Conservation (phyloP, 177 flowering plant genomes). For the Telopea speciosissima region DNA sequence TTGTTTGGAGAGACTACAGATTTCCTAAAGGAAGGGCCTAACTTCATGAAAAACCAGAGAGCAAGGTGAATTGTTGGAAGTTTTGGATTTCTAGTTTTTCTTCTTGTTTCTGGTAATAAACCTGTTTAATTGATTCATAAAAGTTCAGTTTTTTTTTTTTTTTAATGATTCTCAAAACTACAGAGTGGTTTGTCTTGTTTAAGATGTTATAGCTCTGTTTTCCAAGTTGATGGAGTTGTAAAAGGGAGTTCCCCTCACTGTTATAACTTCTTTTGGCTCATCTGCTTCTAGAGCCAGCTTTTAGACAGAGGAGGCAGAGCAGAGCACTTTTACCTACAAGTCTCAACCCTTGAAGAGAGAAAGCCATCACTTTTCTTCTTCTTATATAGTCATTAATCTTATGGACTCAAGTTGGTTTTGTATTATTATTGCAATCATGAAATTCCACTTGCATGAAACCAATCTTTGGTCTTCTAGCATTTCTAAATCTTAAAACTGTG, state of each 20-base stretch:
- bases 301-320: background rate
- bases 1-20: slow-evolving; percentile 68
- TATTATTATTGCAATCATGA: background rate
- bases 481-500: background rate
- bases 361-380: background rate
- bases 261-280: background rate
- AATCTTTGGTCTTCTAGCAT: background rate
- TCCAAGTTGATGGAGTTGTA: slow-evolving; percentile 8
- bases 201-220: slow-evolving; percentile 2
- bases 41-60: slow-evolving; percentile 64
- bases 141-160: background rate
- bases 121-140: no score
- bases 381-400: background rate
- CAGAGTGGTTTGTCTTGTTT: background rate
- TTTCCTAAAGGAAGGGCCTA: slow-evolving; percentile 66
- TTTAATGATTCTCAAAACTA: background rate
- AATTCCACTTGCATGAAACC: background rate
- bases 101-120: background rate
- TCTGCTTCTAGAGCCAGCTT: background rate
- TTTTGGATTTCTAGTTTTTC: background rate
- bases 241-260: background rate
- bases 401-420: background rate
- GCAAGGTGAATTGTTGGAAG: slow-evolving; percentile 39
- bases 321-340: no score
- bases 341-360: background rate